These are phyloP conservation scores for Colletotrichum paranaense DNA, from an alignment of 2,329 filamentous ascomycete genomes.

Conservation along the genomic window DNA sequence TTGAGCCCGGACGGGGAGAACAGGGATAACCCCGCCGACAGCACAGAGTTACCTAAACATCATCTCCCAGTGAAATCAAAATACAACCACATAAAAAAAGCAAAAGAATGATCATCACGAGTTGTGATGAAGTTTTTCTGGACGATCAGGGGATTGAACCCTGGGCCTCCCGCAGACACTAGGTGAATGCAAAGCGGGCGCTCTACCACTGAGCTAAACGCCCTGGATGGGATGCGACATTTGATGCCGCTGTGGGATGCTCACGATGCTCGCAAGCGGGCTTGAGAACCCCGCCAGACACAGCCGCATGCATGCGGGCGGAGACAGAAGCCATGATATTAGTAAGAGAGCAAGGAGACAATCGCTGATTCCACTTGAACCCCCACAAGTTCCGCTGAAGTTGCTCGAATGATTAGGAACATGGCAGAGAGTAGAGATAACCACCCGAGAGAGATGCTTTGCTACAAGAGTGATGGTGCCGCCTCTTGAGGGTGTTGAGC, in stretches of 20 bases:
- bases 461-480: no score
- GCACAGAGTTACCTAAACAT: no score
- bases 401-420: accelerated
- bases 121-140: background rate
- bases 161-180: constrained; percentile 30
- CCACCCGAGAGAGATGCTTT: no score
- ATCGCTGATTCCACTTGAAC: no score
- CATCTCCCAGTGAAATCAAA: background rate
- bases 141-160: constrained; percentile 34
- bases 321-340: background rate
- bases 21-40: background rate
- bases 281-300: background rate
- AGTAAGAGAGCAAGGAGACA: no score
- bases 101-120: background rate
- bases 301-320: background rate
- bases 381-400: no score
- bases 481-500: no score
- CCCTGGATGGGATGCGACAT: background rate
- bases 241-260: background rate
- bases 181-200: constrained; percentile 27
- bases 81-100: background rate
- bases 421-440: no score
- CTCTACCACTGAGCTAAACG: constrained; percentile 31
- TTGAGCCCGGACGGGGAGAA: background rate
- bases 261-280: background rate